These are phyloP conservation scores for Thielaviopsis euricoi DNA, from an alignment of 2,329 filamentous ascomycete genomes.

Conservation along the genomic window DNA sequence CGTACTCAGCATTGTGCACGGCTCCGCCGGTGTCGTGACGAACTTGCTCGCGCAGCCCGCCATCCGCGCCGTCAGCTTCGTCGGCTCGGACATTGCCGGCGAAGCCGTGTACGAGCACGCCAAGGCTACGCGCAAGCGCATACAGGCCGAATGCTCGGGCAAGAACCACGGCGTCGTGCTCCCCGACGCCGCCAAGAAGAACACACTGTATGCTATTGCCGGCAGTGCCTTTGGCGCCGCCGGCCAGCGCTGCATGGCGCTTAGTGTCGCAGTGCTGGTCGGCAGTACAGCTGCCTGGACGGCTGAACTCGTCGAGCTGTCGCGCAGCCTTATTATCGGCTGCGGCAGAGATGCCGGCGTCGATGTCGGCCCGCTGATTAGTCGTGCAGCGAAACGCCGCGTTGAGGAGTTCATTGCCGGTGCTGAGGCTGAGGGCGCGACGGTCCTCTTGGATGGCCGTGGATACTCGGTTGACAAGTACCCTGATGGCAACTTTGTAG, in stretches of 20 bases:
- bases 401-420: constrained; percentile 14
- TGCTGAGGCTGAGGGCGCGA: constrained; percentile 15
- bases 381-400: constrained; percentile 12
- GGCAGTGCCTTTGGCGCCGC: constrained; percentile 32
- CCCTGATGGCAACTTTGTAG: constrained; percentile 16
- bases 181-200: constrained; percentile 45
- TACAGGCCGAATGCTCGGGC: constrained; percentile 50
- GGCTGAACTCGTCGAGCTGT: constrained; percentile 43
- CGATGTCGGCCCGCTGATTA: constrained; percentile 15
- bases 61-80: constrained; percentile 62
- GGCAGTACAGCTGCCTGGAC: constrained; percentile 51
- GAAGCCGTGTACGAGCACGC: constrained; percentile 58
- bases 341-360: constrained; percentile 13
- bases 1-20: constrained; percentile 58
- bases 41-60: constrained; percentile 49
- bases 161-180: constrained; percentile 51
- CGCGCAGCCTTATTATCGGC: constrained; percentile 30
- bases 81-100: constrained; percentile 55
- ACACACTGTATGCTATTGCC: constrained; percentile 37
- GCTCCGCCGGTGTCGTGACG: constrained; percentile 39
- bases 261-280: constrained; percentile 44
- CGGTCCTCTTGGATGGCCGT: constrained; percentile 15
- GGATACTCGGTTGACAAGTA: constrained; percentile 13
- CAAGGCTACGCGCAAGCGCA: constrained; percentile 44
- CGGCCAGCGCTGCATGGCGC: constrained; percentile 45